phyloP scores from a whole-genome alignment of 2,329 filamentous ascomycete genomes.

The Aureobasidium vineae region DNA sequence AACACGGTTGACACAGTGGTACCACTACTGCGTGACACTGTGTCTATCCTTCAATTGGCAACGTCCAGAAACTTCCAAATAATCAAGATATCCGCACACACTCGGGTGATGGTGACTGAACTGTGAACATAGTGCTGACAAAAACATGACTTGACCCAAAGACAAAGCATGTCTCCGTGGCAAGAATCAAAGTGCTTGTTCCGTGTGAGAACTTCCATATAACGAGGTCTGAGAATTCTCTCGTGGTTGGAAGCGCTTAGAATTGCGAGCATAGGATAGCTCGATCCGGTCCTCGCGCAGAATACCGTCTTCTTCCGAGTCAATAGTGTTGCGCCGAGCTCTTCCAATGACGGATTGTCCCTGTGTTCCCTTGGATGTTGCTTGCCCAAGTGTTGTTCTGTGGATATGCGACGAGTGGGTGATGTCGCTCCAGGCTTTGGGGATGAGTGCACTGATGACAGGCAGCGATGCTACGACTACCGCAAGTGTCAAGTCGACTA shows the following conservation, averaged over 20 bases:
- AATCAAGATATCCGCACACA: no score
- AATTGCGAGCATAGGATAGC: constrained; percentile 5
- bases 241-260: not conserved
- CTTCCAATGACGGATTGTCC: not conserved
- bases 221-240: not conserved
- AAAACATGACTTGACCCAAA: no score
- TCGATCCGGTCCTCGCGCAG: constrained; percentile 14
- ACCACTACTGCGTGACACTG: no score
- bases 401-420: constrained; percentile 6
- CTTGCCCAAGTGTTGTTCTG: not conserved
- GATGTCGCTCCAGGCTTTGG: constrained; percentile 1
- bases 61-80: no score
- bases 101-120: no score
- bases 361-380: not conserved
- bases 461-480: constrained; percentile 20
- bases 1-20: no score
- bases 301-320: constrained; percentile 18
- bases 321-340: not conserved
- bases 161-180: no score
- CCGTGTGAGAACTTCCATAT: not conserved
- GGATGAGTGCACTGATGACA: constrained; percentile 16
- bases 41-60: no score
- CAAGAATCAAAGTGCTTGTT: not conserved
- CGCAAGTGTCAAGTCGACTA: constrained; percentile 17
- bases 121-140: no score